Base-by-base conservation (phyloP, 495 filamentous ascomycete genomes). In the Aspergillus incahuasiensis region DNA sequence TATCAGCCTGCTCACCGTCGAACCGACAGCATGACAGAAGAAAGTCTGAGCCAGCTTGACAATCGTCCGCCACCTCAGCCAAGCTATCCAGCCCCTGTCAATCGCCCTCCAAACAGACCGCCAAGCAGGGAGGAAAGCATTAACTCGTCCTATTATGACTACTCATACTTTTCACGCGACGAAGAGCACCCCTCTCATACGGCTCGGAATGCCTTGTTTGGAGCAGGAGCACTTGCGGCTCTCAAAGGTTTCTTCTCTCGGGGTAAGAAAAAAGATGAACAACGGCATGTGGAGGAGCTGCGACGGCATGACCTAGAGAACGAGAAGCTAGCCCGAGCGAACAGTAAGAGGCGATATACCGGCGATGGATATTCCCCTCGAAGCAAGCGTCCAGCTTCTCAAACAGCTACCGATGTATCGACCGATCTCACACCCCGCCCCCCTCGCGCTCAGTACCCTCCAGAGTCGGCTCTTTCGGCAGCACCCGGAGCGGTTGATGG, bases 221-320 rank as follows among this genome's bases (percentile, higher is more conserved):
- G 82, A 2, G 72, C 90, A 5, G 91, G 91, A 11, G 79, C 80
- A 7, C 69, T 80, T 74, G 73, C 87, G 64, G 70, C 89, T 59
- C 68, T 82, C 71, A 68, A 84, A 68, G 87, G 84, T 64, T 76
- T 84, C 61, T 83, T 86, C 61, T 84, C 79, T 34, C 81, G 81
- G 44, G 74, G 81, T 11, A 80, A 77, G 57, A 81, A 82, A n/a
- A 74, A 78, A 15, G 74, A 78, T 44, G 85, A 89, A 49, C 77
- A 89, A 40, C 79, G 76, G 15, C 78, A 85, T n/a, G 48, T 88
- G 15, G 82, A 85, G 30, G 79, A 81, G 3, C 75, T 88, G 19
- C 80, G 76, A 40, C 69, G 70, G 40, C 75, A 68, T 35, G 80
- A 85, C 25, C 65, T 74, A n/a, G 75, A 88, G 34, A 82, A 88